These are phyloP conservation scores for Yarrowia yakushimensis DNA, from an alignment of 805 yeast genomes.

Conservation along the genomic window DNA sequence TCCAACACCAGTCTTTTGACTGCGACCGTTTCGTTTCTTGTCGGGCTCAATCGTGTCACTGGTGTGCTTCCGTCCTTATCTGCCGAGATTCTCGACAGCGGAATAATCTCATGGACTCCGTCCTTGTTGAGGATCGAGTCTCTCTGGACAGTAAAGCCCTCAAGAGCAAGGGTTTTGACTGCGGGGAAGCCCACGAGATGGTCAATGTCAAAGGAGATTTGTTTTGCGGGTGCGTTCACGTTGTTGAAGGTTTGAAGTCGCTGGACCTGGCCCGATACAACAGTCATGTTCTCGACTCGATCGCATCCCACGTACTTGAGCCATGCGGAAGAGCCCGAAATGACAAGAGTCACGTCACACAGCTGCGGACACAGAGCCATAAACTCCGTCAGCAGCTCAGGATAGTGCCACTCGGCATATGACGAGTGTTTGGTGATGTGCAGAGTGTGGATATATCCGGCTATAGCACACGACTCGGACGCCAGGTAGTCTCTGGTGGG, in stretches of 20 bases:
- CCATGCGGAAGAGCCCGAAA: constrained; percentile 28
- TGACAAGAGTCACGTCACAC: not conserved
- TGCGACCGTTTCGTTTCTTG: not conserved
- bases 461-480: not conserved
- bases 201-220: constrained; percentile 27
- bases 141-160: constrained; percentile 28
- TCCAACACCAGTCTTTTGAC: constrained; percentile 19
- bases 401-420: constrained; percentile 28
- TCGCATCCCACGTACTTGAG: constrained; percentile 26
- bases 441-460: not conserved
- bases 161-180: constrained; percentile 4
- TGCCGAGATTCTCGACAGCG: constrained; percentile 9
- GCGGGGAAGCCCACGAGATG: constrained; percentile 25
- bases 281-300: not conserved
- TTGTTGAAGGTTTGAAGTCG: constrained; percentile 13
- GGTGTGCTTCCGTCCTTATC: not conserved
- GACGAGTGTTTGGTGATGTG: constrained; percentile 26
- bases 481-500: not conserved
- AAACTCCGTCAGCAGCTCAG: constrained; percentile 20
- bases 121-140: constrained; percentile 19
- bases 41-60: not conserved
- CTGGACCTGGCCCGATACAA: constrained; percentile 4
- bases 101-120: constrained; percentile 3
- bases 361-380: constrained; percentile 23
- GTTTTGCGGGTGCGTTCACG: constrained; percentile 18